phyloP scores from a whole-genome alignment of 208 protist genomes.

The Naegleria gruberi region DNA sequence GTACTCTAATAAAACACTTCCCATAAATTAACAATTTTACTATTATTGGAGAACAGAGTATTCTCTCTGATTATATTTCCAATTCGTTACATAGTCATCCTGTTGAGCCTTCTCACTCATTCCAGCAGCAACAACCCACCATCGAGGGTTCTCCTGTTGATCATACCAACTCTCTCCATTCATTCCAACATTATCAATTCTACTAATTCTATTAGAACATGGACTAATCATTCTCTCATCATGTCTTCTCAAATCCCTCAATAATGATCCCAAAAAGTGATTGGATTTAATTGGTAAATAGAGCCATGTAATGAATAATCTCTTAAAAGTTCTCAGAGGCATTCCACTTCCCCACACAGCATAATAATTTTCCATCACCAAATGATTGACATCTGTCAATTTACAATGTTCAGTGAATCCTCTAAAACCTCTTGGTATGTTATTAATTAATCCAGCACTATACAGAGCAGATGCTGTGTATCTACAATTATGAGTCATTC shows the following conservation, averaged over 20 bases:
- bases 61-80: too few relatives aligned
- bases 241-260: neutral
- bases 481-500: neutral
- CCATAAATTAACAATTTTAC: too few relatives aligned
- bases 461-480: neutral
- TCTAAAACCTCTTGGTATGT: neutral
- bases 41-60: too few relatives aligned
- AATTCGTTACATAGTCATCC: too few relatives aligned
- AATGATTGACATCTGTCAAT: neutral
- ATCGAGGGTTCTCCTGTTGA: too few relatives aligned
- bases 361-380: neutral
- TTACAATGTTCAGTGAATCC: neutral
- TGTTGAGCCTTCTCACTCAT: too few relatives aligned
- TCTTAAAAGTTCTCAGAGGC: neutral
- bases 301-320: neutral
- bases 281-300: neutral
- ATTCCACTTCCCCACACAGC: neutral
- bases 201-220: neutral
- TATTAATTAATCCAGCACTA: neutral
- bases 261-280: neutral
- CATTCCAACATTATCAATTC: neutral
- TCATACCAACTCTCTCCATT: neutral
- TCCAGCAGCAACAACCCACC: too few relatives aligned
- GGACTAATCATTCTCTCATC: neutral
- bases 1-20: too few relatives aligned